Evolutionary conservation across 352 stramenopile genomes (phyloP), one percentile per base, ranked within the genome.

Genomic region (Peronospora farinosa): DNA sequence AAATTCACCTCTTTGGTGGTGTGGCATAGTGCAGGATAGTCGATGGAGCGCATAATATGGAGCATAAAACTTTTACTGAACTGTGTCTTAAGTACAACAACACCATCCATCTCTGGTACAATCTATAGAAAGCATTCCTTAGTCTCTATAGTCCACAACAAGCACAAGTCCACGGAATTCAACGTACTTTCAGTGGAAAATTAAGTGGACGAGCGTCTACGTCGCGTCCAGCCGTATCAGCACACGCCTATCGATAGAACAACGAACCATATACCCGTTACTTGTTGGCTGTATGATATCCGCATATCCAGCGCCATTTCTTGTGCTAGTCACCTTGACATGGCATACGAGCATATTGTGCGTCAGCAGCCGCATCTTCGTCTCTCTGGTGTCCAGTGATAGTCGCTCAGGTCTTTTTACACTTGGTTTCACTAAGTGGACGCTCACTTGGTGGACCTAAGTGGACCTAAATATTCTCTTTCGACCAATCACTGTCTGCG

Each of bases 301-400:
- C 25, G 48, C 11, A 23, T 47, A 31, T 32, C 30, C 11, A 9
- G 31, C 21, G 6, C 3, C 21, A 15, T 8, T 9, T 1, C 4
- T 6, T 2, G 23, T 10, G 19, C 2, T 38, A 52, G 17, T 25
- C 27, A 86, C 71, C 70, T 88, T 88, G 67, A 92, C 72, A 64
- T 90, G 82, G 65, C 81, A 92, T 39, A 90, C 58, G 55, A 92
- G 74, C 81, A 92, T 92, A 61, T 92, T 92, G 67, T 92, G 81
- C 16, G 78, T 92, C 33, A 92, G 61, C 42, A 92, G 77, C 31
- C 81, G 74, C 81, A 92, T 92, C 28, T 37, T 76, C 13, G 40
- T 31, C 2, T 31, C 2, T 21, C 32, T n/a, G 16, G 27, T 44
- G 36, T 16, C 36, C 40, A 41, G 5, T 25, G 12, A 3, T 19